Evolutionary conservation across 2,329 filamentous ascomycete genomes (phyloP), one percentile per base, ranked within the genome.

Genomic region (Exutisphaerella laricina): DNA sequence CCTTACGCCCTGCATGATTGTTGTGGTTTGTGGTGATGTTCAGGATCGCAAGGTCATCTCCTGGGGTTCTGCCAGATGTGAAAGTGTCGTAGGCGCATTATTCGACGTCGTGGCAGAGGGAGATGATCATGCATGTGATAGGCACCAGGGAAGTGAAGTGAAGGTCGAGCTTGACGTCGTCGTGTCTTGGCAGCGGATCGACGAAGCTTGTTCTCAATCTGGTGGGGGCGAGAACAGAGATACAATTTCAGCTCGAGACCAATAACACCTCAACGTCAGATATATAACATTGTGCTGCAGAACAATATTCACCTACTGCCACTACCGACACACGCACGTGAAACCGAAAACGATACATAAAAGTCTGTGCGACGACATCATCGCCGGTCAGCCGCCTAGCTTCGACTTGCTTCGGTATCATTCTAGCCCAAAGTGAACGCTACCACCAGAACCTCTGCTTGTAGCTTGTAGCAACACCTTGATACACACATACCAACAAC

Each of bases 1-100:
- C 66, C 81, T 87, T 63, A 97, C 74, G 31, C 85, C 78, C 72
- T 97, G 88, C 92, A 97, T 97, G 60, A 56, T 56, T 21, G 44
- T 4, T 6, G 29, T 31, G 13, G 18, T n/a, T n/a, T 34, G 10
- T 20, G 13, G 31, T 21, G 17, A 28, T 23, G 23, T 9, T 25
- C n/a, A 40, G 26, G 14, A 13, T 40, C 38, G 38, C 29, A 23
- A 23, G 26, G 29, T 32, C 38, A 40, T 40, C 25, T 32, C 29
- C 17, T 9, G 13, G 17, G 26, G 12, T 30, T 30, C 14, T 14
- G 16, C 28, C 26, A 30, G 38, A 16, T 30, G 9, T 30, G 16
- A 5, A 22, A 9, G 29, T 21, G 38, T 14, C 20, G 18, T 12
- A 30, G 22, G 25, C 26, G 38, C 38, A 40, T 32, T 40, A 8